These are phyloP conservation scores for Umbelopsis sp. DNA, from an alignment of 371 early-diverging fungal genomes.

Conservation along the genomic window DNA sequence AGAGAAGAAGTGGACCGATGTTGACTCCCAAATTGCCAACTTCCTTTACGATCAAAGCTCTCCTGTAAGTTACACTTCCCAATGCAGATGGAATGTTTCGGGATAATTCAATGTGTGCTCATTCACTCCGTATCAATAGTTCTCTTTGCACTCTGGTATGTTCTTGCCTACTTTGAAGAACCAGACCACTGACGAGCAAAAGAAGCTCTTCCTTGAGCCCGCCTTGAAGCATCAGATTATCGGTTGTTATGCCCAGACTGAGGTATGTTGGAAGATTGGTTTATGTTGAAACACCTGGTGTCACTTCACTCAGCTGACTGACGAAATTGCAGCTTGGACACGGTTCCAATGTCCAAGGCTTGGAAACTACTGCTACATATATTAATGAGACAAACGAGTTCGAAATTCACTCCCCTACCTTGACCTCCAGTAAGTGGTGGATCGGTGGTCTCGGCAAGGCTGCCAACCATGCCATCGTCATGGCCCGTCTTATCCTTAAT, in stretches of 20 bases:
- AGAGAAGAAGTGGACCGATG: conserved; percentile 51
- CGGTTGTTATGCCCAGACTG: conserved; percentile 88
- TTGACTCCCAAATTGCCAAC: conserved; percentile 43
- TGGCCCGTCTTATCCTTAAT: conserved; percentile 82
- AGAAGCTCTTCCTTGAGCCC: conserved; percentile 71
- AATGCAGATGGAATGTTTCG: background rate
- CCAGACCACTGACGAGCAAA: conserved; percentile 81
- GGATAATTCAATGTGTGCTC: no score
- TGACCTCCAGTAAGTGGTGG: conserved; percentile 91
- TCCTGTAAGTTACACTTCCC: conserved; percentile 36
- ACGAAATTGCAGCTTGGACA: conserved; percentile 53
- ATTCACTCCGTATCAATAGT: conserved; percentile 20
- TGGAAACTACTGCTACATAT: conserved; percentile 91
- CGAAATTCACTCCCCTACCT: conserved; percentile 82
- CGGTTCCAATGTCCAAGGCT: conserved; percentile 83
- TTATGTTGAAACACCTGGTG: conserved; percentile 38
- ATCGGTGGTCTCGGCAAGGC: conserved; percentile 77
- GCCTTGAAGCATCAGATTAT: conserved; percentile 78
- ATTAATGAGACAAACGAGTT: conserved; percentile 80
- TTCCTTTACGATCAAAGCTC: conserved; percentile 51
- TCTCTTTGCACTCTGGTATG: conserved; percentile 63
- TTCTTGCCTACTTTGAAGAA: conserved; percentile 79
- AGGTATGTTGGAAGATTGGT: conserved; percentile 40
- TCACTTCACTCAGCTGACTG: conserved; percentile 32
- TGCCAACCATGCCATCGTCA: conserved; percentile 84